These are phyloP conservation scores for Tillandsia leiboldiana DNA, from an alignment of 176 grass and related monocot genomes.

Conservation along the genomic window DNA sequence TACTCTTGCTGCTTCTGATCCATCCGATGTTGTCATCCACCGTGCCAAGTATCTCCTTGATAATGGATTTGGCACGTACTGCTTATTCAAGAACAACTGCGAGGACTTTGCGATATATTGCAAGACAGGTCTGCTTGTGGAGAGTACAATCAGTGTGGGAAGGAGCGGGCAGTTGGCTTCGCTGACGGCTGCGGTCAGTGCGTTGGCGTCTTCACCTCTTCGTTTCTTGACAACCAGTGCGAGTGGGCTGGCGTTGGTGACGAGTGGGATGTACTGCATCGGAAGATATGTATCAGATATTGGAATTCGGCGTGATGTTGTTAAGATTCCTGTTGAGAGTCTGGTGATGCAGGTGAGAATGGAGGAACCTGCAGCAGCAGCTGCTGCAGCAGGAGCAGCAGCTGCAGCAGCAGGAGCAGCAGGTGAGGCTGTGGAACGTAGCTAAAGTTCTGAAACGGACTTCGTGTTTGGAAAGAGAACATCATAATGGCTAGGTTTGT, in stretches of 20 bases:
- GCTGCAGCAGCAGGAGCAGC: background rate
- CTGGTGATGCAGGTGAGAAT: background rate
- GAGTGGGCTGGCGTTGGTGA: constrained; percentile 36
- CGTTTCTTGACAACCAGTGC: constrained; percentile 43
- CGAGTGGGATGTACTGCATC: constrained; percentile 34
- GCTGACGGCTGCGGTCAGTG: constrained; percentile 39
- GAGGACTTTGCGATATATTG: constrained; percentile 78
- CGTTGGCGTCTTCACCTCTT: constrained; percentile 37
- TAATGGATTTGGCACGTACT: constrained; percentile 69
- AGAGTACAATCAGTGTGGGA: constrained; percentile 36
- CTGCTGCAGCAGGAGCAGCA: background rate
- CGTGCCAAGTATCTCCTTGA: constrained; percentile 42
- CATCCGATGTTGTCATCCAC: constrained; percentile 22
- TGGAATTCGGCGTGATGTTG: constrained; percentile 38
- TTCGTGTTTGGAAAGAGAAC: background rate
- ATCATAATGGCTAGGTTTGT: background rate
- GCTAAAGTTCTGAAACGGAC: background rate
- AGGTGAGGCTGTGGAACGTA: background rate
- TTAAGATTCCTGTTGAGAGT: background rate
- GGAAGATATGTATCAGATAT: constrained; percentile 49
- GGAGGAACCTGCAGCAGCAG: background rate
- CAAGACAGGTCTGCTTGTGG: constrained; percentile 63
- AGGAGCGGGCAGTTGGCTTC: constrained; percentile 55
- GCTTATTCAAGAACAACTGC: constrained; percentile 65
- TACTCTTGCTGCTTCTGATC: constrained; percentile 43